These are phyloP conservation scores for Teunomyces aglyptinius DNA, from an alignment of 805 yeast genomes.

Conservation along the genomic window DNA sequence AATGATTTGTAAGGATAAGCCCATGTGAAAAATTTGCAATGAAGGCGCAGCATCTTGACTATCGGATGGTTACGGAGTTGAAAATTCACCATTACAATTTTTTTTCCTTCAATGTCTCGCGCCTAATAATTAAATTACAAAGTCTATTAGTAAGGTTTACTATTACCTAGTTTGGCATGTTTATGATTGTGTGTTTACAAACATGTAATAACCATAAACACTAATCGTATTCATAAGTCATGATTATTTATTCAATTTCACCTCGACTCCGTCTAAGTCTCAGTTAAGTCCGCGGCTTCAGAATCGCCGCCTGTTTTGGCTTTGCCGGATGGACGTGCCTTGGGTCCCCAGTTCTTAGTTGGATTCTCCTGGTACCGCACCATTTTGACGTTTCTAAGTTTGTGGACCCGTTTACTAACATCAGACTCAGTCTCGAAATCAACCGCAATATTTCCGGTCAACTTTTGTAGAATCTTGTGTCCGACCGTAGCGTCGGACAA, in stretches of 20 bases:
- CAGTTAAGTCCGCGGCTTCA: background rate
- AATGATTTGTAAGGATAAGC: background rate
- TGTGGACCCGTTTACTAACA: slow-evolving; percentile 54
- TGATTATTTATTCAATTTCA: background rate
- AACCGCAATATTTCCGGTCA: slow-evolving; percentile 28
- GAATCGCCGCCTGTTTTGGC: background rate
- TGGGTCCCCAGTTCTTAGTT: slow-evolving; percentile 96
- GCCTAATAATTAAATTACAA: background rate
- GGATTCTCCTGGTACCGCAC: slow-evolving; percentile 93
- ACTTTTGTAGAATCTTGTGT: slow-evolving; percentile 49
- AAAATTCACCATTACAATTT: too few species aligned
- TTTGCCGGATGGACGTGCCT: slow-evolving; percentile 59
- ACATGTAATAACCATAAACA: background rate
- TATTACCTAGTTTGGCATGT: background rate
- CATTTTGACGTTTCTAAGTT: slow-evolving; percentile 70
- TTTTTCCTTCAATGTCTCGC: background rate
- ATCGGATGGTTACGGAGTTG: background rate
- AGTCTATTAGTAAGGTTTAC: background rate
- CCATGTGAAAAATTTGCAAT: background rate
- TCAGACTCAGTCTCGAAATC: slow-evolving; percentile 58
- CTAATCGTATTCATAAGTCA: background rate
- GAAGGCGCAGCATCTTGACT: background rate
- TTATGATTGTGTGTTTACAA: background rate
- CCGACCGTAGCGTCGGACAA: slow-evolving; percentile 48
- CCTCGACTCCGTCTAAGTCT: background rate